A percentile compares a stretch with the other conserved stretches of the same genome.
These are phyloP conservation scores for Boletus coccyginus DNA, from an alignment of 768 basidiomycete genomes.

Conservation along the genomic window DNA sequence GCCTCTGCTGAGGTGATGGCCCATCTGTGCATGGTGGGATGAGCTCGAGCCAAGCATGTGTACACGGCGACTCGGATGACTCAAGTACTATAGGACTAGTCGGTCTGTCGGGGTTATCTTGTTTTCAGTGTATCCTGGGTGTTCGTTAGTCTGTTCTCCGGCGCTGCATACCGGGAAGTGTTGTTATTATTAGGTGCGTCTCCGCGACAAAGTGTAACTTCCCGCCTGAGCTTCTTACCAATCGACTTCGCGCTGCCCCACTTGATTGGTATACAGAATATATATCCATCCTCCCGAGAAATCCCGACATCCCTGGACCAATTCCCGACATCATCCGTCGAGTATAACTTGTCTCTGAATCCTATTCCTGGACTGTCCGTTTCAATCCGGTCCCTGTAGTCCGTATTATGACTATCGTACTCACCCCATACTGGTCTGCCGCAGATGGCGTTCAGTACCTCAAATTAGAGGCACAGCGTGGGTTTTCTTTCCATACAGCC, in stretches of 20 bases:
- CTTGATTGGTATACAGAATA: slow-evolving; percentile 1
- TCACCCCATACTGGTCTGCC: slow-evolving; percentile 66
- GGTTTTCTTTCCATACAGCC: neutral
- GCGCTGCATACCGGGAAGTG: too few species aligned
- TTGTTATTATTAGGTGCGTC: too few species aligned
- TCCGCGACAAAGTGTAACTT: too few species aligned
- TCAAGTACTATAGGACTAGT: too few species aligned
- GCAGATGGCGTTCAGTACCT: slow-evolving; percentile 67
- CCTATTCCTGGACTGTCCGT: neutral
- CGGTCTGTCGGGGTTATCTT: too few species aligned
- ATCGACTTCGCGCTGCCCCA: neutral
- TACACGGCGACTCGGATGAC: neutral
- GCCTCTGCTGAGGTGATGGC: slow-evolving; percentile 50
- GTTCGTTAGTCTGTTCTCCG: too few species aligned
- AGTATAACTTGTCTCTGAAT: neutral
- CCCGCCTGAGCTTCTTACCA: too few species aligned
- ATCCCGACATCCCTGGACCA: too few species aligned
- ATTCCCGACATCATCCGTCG: slow-evolving; percentile 13
- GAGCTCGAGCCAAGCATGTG: too few species aligned
- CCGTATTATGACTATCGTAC: slow-evolving; percentile 50
- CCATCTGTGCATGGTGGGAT: slow-evolving; percentile 3
- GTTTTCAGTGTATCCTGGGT: neutral
- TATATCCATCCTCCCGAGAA: neutral
- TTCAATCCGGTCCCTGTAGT: neutral
- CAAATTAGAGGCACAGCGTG: slow-evolving; percentile 57